These are phyloP conservation scores for Cordyceps militaris DNA, from an alignment of 2,329 filamentous ascomycete genomes.

Conservation along the genomic window DNA sequence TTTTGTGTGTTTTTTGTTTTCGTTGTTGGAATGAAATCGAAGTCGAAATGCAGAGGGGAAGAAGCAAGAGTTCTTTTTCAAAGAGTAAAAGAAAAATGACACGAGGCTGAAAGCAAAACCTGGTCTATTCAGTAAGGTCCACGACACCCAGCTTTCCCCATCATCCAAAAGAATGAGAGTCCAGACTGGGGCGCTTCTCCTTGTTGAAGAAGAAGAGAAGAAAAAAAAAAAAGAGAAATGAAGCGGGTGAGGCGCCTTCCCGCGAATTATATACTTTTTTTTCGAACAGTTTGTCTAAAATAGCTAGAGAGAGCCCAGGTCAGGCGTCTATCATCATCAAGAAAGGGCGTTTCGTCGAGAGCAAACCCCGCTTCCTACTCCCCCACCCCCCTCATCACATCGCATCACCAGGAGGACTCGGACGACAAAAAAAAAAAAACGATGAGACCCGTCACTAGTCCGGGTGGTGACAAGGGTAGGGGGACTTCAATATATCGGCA, in stretches of 20 bases:
- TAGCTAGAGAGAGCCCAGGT: too few relatives aligned
- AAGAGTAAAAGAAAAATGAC: background rate
- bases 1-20: background rate
- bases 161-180: background rate
- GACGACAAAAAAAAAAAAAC: background rate
- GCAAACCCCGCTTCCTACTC: too few relatives aligned
- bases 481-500: background rate
- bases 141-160: background rate
- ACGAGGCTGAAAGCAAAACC: background rate
- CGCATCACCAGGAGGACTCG: too few relatives aligned
- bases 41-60: background rate
- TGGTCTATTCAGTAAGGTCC: background rate
- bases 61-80: background rate
- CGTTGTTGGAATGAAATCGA: background rate
- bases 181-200: background rate
- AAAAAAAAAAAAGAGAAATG: background rate
- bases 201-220: background rate
- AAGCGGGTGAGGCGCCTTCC: background rate
- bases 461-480: background rate
- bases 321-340: too few relatives aligned
- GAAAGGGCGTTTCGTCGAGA: too few relatives aligned
- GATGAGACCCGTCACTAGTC: background rate
- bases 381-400: too few relatives aligned
- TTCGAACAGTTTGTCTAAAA: too few relatives aligned
- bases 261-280: slow-evolving; percentile 8